Evolutionary conservation across 1,139 yeast genomes (phyloP).

Genomic region (Tardiomyces digboiensis): DNA sequence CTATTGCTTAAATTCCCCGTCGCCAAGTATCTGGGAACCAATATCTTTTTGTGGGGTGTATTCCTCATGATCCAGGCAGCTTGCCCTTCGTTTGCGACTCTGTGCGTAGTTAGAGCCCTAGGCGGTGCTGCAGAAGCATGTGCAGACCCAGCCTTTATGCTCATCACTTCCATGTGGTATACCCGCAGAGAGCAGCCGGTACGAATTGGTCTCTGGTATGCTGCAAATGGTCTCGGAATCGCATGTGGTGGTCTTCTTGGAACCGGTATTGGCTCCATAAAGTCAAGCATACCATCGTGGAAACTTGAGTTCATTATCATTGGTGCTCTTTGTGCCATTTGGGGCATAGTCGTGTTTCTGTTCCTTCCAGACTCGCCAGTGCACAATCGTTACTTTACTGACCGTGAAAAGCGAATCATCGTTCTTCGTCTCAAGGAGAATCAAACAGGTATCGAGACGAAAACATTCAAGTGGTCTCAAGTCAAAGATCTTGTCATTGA

Average conservation of each 20-base stretch:
- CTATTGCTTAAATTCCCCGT: constrained; percentile 34
- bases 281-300: constrained; percentile 30
- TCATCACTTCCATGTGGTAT: constrained; percentile 50
- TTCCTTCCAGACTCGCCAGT: constrained; percentile 46
- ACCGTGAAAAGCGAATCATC: constrained; percentile 42
- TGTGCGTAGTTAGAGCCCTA: constrained; percentile 40
- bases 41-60: constrained; percentile 38
- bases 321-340: constrained; percentile 36
- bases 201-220: constrained; percentile 13
- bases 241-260: constrained; percentile 15
- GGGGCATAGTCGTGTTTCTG: constrained; percentile 38
- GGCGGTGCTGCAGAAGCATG: constrained; percentile 50
- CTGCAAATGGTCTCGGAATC: constrained; percentile 15
- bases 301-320: constrained; percentile 36
- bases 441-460: constrained; percentile 47
- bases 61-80: constrained; percentile 33
- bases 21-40: constrained; percentile 6
- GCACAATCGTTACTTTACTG: constrained; percentile 42
- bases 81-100: constrained; percentile 27
- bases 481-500: constrained; percentile 33
- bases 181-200: constrained; percentile 40
- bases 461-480: constrained; percentile 44
- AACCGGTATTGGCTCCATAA: constrained; percentile 12
- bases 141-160: constrained; percentile 49
- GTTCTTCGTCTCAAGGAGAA: constrained; percentile 41